phyloP scores from a whole-genome alignment of 2,329 filamentous ascomycete species.

The Aotearoamyces nothofagi region DNA sequence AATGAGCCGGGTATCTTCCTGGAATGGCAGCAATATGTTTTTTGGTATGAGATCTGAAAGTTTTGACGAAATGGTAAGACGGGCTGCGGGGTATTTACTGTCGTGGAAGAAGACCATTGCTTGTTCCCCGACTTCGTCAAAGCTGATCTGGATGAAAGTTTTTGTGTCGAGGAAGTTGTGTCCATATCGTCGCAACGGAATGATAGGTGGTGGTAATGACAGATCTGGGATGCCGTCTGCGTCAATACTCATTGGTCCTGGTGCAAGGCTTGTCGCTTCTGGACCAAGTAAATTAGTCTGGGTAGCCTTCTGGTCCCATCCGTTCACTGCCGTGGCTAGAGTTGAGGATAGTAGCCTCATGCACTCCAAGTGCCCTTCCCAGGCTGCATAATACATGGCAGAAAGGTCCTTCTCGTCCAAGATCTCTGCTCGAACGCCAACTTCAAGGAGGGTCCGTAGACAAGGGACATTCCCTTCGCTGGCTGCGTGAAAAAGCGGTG shows the following conservation, averaged over 20 bases:
- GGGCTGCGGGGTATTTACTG: slow-evolving; percentile 87
- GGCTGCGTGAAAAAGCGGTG: slow-evolving; percentile 86
- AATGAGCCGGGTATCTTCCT: slow-evolving; percentile 85
- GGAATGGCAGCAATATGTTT: slow-evolving; percentile 87
- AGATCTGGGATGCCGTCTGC: slow-evolving; percentile 83
- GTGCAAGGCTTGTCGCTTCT: slow-evolving; percentile 19
- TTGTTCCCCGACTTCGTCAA: slow-evolving; percentile 58
- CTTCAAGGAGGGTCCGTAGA: slow-evolving; percentile 64
- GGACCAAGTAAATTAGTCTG: slow-evolving; percentile 18
- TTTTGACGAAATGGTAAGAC: slow-evolving; percentile 93
- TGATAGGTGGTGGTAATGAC: slow-evolving; percentile 87
- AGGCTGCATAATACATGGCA: slow-evolving; percentile 96
- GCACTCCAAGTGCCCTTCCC: slow-evolving; percentile 92
- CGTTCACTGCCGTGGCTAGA: slow-evolving; percentile 4
- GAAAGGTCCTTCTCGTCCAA: slow-evolving; percentile 86
- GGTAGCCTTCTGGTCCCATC: slow-evolving; percentile 6
- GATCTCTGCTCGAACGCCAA: slow-evolving; percentile 63
- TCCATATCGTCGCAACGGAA: slow-evolving; percentile 83
- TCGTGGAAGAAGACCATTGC: slow-evolving; percentile 94
- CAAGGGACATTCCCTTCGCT: slow-evolving; percentile 91
- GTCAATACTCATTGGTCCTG: slow-evolving; percentile 53
- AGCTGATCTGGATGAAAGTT: slow-evolving; percentile 85
- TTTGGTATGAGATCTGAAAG: slow-evolving; percentile 90
- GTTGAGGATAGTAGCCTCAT: slow-evolving; percentile 68
- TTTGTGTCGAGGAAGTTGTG: slow-evolving; percentile 98